Percentiles rank a stretch among this genome's conserved stretches.
Conservation (phyloP, 1,139 yeast species). For the Saccharomyces hybrid region DNA sequence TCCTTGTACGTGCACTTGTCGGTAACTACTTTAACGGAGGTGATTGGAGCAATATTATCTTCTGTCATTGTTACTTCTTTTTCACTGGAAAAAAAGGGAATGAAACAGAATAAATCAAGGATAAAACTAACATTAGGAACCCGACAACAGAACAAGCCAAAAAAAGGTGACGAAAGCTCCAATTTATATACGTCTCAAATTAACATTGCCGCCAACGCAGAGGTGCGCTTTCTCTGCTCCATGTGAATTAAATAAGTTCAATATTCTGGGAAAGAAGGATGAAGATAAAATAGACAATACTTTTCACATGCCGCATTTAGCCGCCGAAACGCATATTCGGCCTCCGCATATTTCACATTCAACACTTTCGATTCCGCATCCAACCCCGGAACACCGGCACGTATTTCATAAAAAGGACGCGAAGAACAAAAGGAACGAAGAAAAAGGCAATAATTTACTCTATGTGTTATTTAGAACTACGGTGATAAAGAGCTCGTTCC, state of each 20-base stretch:
- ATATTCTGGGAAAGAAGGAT: neutral
- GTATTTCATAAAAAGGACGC: neutral
- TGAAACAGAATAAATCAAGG: neutral
- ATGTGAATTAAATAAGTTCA: neutral
- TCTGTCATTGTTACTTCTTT: slow-evolving; percentile 4
- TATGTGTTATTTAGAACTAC: neutral
- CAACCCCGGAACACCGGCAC: neutral
- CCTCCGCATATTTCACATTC: neutral
- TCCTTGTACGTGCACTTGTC: slow-evolving; percentile 53
- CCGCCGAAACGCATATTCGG: neutral
- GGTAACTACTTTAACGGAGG: slow-evolving; percentile 50
- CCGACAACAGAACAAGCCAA: neutral
- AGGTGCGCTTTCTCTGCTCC: neutral
- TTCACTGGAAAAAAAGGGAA: neutral
- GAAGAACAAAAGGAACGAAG: neutral
- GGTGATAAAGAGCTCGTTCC: neutral
- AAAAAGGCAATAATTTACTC: neutral
- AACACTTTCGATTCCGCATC: neutral
- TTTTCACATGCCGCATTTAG: slow-evolving; percentile 1
- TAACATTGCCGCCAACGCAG: neutral
- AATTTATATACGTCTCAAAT: neutral
- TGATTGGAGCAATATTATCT: slow-evolving; percentile 2
- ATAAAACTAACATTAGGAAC: neutral
- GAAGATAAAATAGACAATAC: neutral
- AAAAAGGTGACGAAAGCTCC: neutral